Conservation (phyloP, 139 green algal species). For the Asterochloris sp. region DNA sequence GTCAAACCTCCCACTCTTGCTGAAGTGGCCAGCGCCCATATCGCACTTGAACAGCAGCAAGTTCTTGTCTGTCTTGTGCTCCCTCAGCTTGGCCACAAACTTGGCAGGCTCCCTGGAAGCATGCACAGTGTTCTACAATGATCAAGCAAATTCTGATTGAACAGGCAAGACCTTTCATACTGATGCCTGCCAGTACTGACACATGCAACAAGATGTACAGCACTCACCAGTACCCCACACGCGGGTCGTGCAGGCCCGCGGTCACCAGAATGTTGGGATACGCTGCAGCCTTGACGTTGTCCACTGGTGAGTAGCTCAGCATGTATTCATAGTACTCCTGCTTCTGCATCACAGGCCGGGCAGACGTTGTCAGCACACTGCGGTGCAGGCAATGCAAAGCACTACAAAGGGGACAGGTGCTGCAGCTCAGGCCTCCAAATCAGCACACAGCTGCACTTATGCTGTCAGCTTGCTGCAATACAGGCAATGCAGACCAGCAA, state of each 20-base stretch:
- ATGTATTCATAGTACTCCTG: conserved; percentile 78
- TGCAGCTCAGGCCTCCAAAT: no score
- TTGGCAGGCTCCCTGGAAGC: conserved; percentile 65
- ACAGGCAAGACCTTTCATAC: no score
- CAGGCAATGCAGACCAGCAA: no score
- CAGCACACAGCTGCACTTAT: not conserved
- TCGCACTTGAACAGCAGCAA: conserved; percentile 72
- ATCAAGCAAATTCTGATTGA: no score
- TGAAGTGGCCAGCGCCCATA: conserved; percentile 70
- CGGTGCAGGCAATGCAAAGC: not conserved
- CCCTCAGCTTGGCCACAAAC: conserved; percentile 76
- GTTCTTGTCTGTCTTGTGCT: conserved; percentile 38
- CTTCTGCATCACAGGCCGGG: conserved; percentile 15
- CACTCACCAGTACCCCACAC: conserved; percentile 54
- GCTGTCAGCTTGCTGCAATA: no score
- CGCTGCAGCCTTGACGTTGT: conserved; percentile 67
- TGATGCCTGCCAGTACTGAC: no score
- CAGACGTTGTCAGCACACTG: not conserved
- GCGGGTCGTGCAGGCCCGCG: conserved; percentile 73
- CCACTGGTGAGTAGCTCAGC: conserved; percentile 81
- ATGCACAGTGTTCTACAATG: not conserved
- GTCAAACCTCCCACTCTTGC: conserved; percentile 60
- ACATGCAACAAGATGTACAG: not conserved
- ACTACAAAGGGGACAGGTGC: not conserved
- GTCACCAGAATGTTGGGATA: conserved; percentile 87